Conservation (phyloP, 2,329 filamentous ascomycete species). For the Fusarium begoniae region DNA sequence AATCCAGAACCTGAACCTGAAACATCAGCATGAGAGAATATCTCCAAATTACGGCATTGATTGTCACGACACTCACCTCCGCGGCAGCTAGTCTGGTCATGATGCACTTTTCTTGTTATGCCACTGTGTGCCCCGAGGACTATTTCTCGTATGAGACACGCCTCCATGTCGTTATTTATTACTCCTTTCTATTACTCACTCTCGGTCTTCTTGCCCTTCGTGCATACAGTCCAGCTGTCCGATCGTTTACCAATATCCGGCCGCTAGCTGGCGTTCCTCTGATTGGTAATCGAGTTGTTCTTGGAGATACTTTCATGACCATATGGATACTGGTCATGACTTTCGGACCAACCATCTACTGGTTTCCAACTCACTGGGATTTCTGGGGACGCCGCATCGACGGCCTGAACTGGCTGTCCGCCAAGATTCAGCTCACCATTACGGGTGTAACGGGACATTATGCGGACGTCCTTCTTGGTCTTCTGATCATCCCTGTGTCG, state of each 20-base stretch:
- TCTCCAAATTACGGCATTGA: not conserved
- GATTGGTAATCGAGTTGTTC: not conserved
- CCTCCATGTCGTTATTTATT: not conserved
- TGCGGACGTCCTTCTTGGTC: not conserved
- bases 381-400: not conserved
- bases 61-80: not conserved
- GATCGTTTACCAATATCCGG: rapidly evolving
- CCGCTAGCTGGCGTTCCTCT: not conserved
- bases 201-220: not conserved
- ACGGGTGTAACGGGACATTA: too few species aligned
- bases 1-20: too few species aligned
- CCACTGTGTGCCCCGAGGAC: not conserved
- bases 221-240: not conserved
- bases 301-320: not conserved
- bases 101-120: not conserved
- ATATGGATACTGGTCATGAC: not conserved
- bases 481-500: not conserved
- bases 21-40: too few species aligned
- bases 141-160: not conserved
- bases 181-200: not conserved
- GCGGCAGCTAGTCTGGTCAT: not conserved
- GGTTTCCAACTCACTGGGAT: not conserved
- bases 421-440: not conserved
- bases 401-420: not conserved
- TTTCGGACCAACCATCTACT: not conserved